Evolutionary conservation across 1,284 basidiomycete genomes (phyloP).

Genomic region (Flammula alnicola): DNA sequence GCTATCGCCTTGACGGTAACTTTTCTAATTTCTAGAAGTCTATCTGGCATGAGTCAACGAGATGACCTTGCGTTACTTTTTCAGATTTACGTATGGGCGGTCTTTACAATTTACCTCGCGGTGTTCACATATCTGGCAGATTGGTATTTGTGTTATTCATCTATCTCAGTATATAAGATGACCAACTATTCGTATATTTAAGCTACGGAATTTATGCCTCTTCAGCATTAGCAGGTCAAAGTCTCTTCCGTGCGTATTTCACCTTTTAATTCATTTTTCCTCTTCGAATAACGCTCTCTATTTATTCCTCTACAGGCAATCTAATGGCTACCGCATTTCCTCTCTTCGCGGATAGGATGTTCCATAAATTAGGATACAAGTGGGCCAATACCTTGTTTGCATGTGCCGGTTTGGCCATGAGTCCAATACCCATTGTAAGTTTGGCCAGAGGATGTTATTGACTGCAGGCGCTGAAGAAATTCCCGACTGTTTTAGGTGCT

Average conservation of each 20-base stretch:
- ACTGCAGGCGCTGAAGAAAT: not conserved
- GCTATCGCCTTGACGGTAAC: slow-evolving; percentile 53
- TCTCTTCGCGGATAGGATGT: slow-evolving; percentile 64
- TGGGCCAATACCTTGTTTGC: slow-evolving; percentile 73
- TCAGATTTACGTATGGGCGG: slow-evolving; percentile 54
- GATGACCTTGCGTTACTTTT: too few species aligned
- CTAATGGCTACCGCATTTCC: slow-evolving; percentile 60
- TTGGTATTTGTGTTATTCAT: slow-evolving; percentile 45
- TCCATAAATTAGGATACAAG: slow-evolving; percentile 55
- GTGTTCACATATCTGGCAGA: slow-evolving; percentile 72
- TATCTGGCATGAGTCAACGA: too few species aligned
- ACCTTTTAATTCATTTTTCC: not conserved
- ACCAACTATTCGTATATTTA: not conserved
- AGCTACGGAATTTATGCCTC: slow-evolving; percentile 71
- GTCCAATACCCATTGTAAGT: slow-evolving; percentile 63
- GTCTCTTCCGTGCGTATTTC: slow-evolving; percentile 53
- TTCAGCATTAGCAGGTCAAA: slow-evolving; percentile 74
- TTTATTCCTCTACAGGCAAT: slow-evolving; percentile 55
- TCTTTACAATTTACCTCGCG: slow-evolving; percentile 60
- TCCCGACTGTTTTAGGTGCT: slow-evolving; percentile 32
- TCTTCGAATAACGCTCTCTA: not conserved
- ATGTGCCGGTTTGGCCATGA: slow-evolving; percentile 56
- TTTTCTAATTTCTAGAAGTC: slow-evolving; percentile 23
- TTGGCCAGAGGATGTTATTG: not conserved
- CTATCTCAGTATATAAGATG: not conserved